phyloP scores from a whole-genome alignment of 768 basidiomycete species.

The Hebeloma cylindrosporum region DNA sequence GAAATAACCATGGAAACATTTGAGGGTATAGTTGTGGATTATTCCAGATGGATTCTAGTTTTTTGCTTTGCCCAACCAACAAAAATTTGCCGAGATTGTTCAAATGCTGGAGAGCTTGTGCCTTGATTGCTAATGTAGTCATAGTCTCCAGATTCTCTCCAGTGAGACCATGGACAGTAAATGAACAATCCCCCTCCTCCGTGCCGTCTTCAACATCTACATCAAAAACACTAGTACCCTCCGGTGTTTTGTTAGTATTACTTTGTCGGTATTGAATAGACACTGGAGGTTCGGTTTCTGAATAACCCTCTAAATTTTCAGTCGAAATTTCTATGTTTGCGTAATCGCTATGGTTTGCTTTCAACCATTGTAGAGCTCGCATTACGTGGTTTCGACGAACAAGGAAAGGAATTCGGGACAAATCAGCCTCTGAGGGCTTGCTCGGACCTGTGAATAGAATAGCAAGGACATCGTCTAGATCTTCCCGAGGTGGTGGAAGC shows the following conservation, averaged over 20 bases:
- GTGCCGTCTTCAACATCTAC: conserved; percentile 28
- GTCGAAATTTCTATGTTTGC: conserved; percentile 29
- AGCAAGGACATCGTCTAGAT: conserved; percentile 35
- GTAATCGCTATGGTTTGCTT: conserved; percentile 37
- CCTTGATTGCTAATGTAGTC: conserved; percentile 17
- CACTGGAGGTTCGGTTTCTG: conserved; percentile 22
- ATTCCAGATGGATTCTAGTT: conserved; percentile 31
- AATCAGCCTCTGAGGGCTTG: conserved; percentile 28
- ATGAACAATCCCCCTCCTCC: conserved; percentile 30
- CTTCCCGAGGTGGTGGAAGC: conserved; percentile 25
- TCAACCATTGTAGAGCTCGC: conserved; percentile 34
- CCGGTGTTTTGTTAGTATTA: conserved; percentile 19
- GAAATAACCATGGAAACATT: conserved; percentile 42
- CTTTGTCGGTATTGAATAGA: conserved; percentile 9
- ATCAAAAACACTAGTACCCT: conserved; percentile 27
- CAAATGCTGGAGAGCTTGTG: conserved; percentile 27
- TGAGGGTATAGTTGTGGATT: conserved; percentile 39
- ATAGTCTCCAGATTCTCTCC: conserved; percentile 24
- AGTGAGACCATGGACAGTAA: conserved; percentile 38
- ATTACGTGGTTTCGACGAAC: conserved; percentile 26
- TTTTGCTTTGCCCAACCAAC: conserved; percentile 25
- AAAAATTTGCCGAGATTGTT: conserved; percentile 25
- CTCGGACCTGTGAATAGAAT: conserved; percentile 35
- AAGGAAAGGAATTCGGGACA: conserved; percentile 26
- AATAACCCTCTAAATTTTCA: conserved; percentile 25